Evolutionary conservation across 2,329 filamentous ascomycete species (phyloP), one percentile per base, ranked within the genome.

Genomic region (Beauveria pseudobassiana): DNA sequence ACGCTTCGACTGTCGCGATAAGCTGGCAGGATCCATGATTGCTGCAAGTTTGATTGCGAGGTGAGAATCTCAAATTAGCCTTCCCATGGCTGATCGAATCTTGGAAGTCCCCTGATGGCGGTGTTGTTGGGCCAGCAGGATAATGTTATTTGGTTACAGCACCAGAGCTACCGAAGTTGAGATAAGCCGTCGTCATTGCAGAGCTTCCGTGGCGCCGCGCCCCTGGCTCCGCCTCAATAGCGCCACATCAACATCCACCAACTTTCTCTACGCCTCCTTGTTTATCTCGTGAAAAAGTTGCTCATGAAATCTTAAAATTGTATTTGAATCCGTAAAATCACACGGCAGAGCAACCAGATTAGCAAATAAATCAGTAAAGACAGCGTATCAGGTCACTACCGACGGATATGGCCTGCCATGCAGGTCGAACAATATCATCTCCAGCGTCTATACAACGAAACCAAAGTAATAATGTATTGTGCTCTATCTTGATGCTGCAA

Each of bases 1-100:
- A 42, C 79, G 76, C 64, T 67, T 67, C 42, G 64, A 61, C 16
- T 68, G 63, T 62, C 66, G 65, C 43, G 64, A 53, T 48, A 65
- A 56, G 18, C 64, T 49, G 30, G 65, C 64, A 49, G 64, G 48
- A 65, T 64, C 64, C 65, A 65, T 67, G 63, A 48, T 59, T 22
- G 65, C 63, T 42, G 64, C 64, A 48, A 65, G 63, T 63, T 69
- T 70, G 61, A 63, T 65, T 61, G 28, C 5, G 5, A 38, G 38
- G 4, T 20, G 26, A 9, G 9, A 22, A 9, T n/a, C 3, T 57
- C 20, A 57, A 18, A n/a, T 12, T 30, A n/a, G 30, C 1, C 42
- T 49, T 48, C 38, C 46, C 59, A 61, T 61, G 30, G 20, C 28
- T 43, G 24, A 28, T 55, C 12, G 40, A 20, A 43, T 30, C 3